phyloP scores from a whole-genome alignment of 805 yeast genomes.

The Yarrowia alimentaria region DNA sequence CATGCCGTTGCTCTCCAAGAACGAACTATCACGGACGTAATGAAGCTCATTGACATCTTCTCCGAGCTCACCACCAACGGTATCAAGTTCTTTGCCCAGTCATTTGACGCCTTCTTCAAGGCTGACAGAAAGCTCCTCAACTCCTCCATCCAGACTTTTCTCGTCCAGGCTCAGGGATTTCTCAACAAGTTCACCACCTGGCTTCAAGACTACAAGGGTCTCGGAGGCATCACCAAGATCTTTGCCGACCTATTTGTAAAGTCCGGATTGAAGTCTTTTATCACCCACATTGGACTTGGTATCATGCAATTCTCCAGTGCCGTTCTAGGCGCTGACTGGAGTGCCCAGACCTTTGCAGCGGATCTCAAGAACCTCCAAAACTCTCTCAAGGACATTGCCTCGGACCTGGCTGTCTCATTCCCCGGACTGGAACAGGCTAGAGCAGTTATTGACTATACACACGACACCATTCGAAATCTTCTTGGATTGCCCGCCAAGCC shows the following conservation, averaged over 20 bases:
- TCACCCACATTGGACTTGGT: constrained; percentile 1
- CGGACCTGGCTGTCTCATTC: not conserved
- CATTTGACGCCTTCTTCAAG: not conserved
- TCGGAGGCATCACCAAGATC: constrained; percentile 10
- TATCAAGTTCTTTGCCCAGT: not conserved
- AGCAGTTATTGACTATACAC: too few relatives aligned
- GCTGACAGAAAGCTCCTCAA: not conserved
- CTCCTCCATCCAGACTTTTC: not conserved
- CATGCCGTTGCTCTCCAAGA: constrained; percentile 5
- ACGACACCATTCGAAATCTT: constrained; percentile 5
- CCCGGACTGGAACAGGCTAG: not conserved
- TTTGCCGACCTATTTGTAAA: constrained; percentile 5
- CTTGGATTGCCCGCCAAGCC: constrained; percentile 1
- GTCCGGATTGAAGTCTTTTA: not conserved
- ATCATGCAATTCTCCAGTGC: not conserved
- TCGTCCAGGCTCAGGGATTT: constrained; percentile 13
- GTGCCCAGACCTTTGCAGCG: constrained; percentile 5
- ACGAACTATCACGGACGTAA: not conserved
- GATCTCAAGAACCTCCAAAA: constrained; percentile 10
- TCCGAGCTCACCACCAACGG: constrained; percentile 3
- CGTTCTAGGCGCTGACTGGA: not conserved
- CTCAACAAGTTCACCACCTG: not conserved
- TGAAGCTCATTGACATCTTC: constrained; percentile 1
- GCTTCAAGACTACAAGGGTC: constrained; percentile 5
- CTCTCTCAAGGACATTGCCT: not conserved